Base-by-base conservation (phyloP, 371 early-diverging fungal genomes). In the Circinella umbellata region DNA sequence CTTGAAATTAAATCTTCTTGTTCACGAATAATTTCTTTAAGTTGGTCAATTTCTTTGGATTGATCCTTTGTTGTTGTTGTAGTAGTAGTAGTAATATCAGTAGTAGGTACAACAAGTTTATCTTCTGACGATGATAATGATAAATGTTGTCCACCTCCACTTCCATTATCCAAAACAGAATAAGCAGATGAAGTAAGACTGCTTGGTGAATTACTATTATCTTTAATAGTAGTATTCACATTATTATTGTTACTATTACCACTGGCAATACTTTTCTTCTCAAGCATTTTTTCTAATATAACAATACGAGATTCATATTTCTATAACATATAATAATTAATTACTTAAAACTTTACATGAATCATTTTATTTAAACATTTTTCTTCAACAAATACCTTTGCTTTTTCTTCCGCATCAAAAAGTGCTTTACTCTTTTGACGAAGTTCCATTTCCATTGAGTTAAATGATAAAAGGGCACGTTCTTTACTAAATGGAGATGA, bases 271-370 rank as follows among this genome's bases (percentile, higher is more conserved):
- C 4, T 27, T 34, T 57, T 69, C 63, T 79, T 76, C 48, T 83
- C 81, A 11, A 86, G 62, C 11, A 73, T 71, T 20, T 76, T 76
- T 66, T 87, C 88, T 10, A 87, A 69, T 10, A 76, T 74, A 38
- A 73, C 72, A 42, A 87, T 86, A 18, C 86, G 70, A 7, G 79
- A 54, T 67, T 86, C 86, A 46, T 87, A 87, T 9, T 54, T 59
- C 81, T 80, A 48, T 13, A 14, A 17, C 15, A 34, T 14, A 49
- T 49, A 62, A 38, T 27, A n/a, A 62, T 27, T 57, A 60, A 55
- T 20, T 11, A 17, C 38, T 48, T 7, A 17, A 63, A 63, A 53
- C 48, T 54, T 46, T 11, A 17, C 42, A 42, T 42, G 3, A 9
- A 4, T 15, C 20, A 6, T 6, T 39, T 20, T 34, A 1, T 17